Evolutionary conservation across 2,329 filamentous ascomycete genomes (phyloP).

Genomic region (Ophiosphaerella narmari): DNA sequence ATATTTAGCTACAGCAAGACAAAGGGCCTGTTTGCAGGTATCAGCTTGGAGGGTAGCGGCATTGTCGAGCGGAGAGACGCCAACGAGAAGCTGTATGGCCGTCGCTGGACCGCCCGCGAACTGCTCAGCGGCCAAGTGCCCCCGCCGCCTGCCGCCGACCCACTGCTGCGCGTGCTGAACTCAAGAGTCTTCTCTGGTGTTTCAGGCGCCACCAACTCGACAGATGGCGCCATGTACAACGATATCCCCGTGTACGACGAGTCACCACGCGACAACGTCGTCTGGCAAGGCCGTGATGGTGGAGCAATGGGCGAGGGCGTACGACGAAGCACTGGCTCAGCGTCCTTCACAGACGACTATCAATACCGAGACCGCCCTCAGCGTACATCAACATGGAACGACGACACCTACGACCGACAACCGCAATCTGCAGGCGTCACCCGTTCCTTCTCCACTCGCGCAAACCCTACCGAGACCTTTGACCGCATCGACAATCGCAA

Average conservation of each 20-base stretch:
- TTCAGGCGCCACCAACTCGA: conserved; percentile 39
- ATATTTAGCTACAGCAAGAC: conserved; percentile 98
- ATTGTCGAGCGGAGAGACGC: conserved; percentile 95
- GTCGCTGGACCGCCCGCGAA: conserved; percentile 77
- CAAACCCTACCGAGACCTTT: conserved; percentile 57
- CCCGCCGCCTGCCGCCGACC: conserved; percentile 79
- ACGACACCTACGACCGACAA: conserved; percentile 71
- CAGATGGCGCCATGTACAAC: conserved; percentile 67
- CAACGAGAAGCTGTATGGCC: conserved; percentile 93
- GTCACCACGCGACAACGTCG: conserved; percentile 72
- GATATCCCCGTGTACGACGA: conserved; percentile 90
- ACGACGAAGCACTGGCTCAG: conserved; percentile 52
- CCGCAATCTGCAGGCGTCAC: conserved; percentile 46
- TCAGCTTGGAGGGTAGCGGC: conserved; percentile 89
- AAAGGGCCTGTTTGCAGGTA: conserved; percentile 94
- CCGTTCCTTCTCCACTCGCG: conserved; percentile 56
- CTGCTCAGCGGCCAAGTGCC: conserved; percentile 78
- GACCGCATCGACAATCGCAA: conserved; percentile 48
- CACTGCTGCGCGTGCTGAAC: conserved; percentile 83
- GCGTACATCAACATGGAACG: conserved; percentile 73
- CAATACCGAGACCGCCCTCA: conserved; percentile 62
- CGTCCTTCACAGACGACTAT: conserved; percentile 46
- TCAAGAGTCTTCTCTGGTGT: conserved; percentile 80
- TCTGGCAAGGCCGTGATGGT: conserved; percentile 79
- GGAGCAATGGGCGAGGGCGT: conserved; percentile 71